Evolutionary conservation across 176 grass and related monocot genomes (phyloP), one percentile per base, ranked within the genome.

Genomic region (Oryza rufipogon): DNA sequence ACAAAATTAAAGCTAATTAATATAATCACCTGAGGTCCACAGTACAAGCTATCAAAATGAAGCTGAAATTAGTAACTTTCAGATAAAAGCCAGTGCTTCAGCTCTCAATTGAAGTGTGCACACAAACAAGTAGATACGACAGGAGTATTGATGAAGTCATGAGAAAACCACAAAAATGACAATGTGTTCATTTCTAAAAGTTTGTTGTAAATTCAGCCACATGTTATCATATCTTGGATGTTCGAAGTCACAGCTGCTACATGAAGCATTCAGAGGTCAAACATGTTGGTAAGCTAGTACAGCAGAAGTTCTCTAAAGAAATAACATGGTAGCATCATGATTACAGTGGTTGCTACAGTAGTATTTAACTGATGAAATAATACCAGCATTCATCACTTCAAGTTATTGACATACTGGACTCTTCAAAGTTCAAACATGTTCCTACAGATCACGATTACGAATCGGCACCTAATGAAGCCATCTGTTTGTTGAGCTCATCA

Each of bases 401-500:
- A 22, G 51, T 52, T 61, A 46, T 74, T 56, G 73, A 83, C 79
- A 36, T 36, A 71, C 17, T 66, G 33, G 9, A 86, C 61, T 72
- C 23, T 81, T 73, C 66, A 73, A 45, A 77, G 17, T 81, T 78
- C 66, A 73, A 45, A 77, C 44, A 77, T 11, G 2, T 77, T 84
- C 49, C 3, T 26, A 19, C 15, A 66, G 77, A 68, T 16, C 4
- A 5, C 2, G 41, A 69, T 79, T 78, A 90, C 1, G 30, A 87
- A 63, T 75, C 64, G 7, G 32, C 49, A 69, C 42, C 38, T 4
- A 79, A 6, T 23, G 64, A 73, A 9, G 51, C 54, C 63, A 82
- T 87, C 80, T 98, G 93, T 68, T 78, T 91, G 82, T 68, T 60
- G 45, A 95, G 79, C 79, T 98, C 96, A 60, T 85, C 65, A n/a